Conservation (phyloP, 306 rosid genomes). For the Sesbania bispinosa region DNA sequence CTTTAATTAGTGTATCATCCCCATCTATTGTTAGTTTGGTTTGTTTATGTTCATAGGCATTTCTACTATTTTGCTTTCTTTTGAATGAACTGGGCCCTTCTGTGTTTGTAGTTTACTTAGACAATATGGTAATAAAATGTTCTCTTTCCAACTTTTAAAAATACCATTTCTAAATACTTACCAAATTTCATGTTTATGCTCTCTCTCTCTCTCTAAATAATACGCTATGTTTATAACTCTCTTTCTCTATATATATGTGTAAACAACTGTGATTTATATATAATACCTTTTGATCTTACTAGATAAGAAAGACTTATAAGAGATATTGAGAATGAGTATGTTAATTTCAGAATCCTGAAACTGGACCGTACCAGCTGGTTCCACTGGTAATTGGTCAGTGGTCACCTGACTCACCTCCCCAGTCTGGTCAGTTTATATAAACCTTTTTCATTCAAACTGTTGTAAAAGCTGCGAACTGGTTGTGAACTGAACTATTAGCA, state of each 20-base stretch:
- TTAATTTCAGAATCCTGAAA: too few relatives aligned
- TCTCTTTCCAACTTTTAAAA: background rate
- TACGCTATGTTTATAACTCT: too few relatives aligned
- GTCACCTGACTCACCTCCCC: background rate
- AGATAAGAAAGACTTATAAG: too few relatives aligned
- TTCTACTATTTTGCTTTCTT: background rate
- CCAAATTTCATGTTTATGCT: too few relatives aligned
- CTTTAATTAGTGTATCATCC: conserved; percentile 7
- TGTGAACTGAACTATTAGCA: background rate
- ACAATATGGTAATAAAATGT: conserved; percentile 6
- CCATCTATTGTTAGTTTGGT: conserved; percentile 12
- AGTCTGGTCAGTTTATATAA: background rate
- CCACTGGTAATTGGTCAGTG: background rate
- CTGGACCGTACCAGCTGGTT: too few relatives aligned
- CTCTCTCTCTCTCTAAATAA: too few relatives aligned
- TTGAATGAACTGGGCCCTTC: background rate
- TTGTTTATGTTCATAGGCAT: background rate
- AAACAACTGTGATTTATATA: too few relatives aligned
- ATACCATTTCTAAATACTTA: conserved; percentile 3
- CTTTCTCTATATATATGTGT: too few relatives aligned
- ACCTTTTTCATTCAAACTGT: background rate
- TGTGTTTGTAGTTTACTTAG: background rate
- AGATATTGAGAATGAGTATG: too few relatives aligned
- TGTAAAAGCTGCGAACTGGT: background rate
- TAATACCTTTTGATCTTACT: too few relatives aligned